Base-by-base conservation (phyloP, 2,329 filamentous ascomycete genomes). In the Chaetomium sp. region DNA sequence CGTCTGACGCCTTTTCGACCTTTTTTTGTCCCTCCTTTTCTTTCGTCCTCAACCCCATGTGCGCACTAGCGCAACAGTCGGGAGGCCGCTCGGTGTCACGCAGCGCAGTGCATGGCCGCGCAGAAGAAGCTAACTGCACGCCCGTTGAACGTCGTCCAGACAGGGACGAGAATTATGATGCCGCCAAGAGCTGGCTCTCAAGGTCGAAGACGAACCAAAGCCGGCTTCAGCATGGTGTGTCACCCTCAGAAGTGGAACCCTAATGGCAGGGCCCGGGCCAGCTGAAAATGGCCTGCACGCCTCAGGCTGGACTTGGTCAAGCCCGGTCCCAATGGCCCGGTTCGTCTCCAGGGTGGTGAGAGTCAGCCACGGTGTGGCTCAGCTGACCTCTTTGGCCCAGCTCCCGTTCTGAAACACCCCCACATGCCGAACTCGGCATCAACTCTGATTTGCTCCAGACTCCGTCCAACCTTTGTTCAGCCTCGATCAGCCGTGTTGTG, bases 301-400 rank as follows among this genome's bases (percentile, higher is more conserved):
- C 54, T 42, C 40, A 11, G 10, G 40, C 37, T 40, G 3, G 3
- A 42, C 7, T 42, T 42, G 40, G 40, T 42, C 40, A 47, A 36
- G 45, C 45, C 45, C 36, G 32, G 14, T 47, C 14, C 33, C 35
- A 50, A 55, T 52, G 55, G 19, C 36, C 47, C 44, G n/a, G 19
- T 27, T 27, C 19, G 19, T 27, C 19, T 27, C 19, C 19, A 27
- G 19, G 19, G 19, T 27, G 19, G 19, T 27, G 19, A 3, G 19
- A 27, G 19, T 27, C 19, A 60, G 60, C 60, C 60, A 60, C 60
- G 53, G 38, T 19, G 57, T 57, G 57, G 55, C 54, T 57, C 44
- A 38, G 37, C 34, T 27, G 40, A n/a, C 11, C 9, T 14, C 9
- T 48, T n/a, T 12, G 11, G 37, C n/a, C 48, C 7, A 5, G 8